These are phyloP conservation scores for Colletotrichum euphorbiae DNA, from an alignment of 2,329 filamentous ascomycete genomes.

Conservation along the genomic window DNA sequence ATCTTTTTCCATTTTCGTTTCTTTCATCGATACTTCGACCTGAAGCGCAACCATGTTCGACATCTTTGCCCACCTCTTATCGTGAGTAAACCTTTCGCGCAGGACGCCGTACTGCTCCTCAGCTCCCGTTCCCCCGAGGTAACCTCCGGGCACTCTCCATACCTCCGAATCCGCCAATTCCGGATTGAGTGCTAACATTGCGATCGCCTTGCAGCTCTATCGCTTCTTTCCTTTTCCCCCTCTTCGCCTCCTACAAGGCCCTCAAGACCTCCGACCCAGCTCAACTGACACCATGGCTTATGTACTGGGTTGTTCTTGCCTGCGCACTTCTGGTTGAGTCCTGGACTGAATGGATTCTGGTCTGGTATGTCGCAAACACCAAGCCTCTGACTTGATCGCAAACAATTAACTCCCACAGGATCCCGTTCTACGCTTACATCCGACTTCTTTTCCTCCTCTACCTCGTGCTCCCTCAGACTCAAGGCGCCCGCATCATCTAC, in stretches of 20 bases:
- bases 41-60: constrained; percentile 73
- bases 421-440: constrained; percentile 94
- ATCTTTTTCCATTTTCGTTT: constrained; percentile 1
- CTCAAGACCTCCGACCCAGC: constrained; percentile 92
- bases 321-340: constrained; percentile 85
- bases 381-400: not conserved
- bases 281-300: constrained; percentile 94
- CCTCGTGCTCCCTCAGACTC: constrained; percentile 96
- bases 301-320: constrained; percentile 97
- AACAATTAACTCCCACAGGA: constrained; percentile 57
- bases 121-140: too few species aligned
- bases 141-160: not conserved
- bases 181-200: constrained; percentile 18
- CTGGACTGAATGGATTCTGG: constrained; percentile 87
- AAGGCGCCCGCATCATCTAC: constrained; percentile 89
- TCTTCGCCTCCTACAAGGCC: constrained; percentile 98
- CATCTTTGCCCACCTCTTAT: constrained; percentile 80
- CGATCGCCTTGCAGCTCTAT: constrained; percentile 70
- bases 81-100: constrained; percentile 65
- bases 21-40: constrained; percentile 10
- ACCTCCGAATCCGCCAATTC: not conserved
- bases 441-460: constrained; percentile 90
- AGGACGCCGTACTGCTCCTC: not conserved
- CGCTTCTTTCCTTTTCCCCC: constrained; percentile 90
- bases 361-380: constrained; percentile 68